phyloP scores from a whole-genome alignment of 208 protist species.

The Trypanosoma cruzi region DNA sequence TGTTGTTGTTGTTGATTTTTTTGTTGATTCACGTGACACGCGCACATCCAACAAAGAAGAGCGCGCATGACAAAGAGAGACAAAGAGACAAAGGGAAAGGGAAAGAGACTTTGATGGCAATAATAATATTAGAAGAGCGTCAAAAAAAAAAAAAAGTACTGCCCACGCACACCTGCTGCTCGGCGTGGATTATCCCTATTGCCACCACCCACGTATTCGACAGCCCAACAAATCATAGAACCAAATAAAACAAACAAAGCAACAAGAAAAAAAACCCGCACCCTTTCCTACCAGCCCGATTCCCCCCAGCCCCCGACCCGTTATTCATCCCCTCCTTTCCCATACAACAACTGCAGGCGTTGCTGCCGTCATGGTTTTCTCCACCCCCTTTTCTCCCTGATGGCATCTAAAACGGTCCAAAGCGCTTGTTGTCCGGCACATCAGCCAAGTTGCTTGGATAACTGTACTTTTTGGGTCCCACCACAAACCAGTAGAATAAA shows the following conservation, averaged over 20 bases:
- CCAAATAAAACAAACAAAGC: not conserved
- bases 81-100: not conserved
- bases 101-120: not conserved
- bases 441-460: slow-evolving; percentile 76
- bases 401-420: slow-evolving; percentile 68
- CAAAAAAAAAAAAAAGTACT: not conserved
- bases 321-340: not conserved
- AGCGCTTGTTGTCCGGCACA: slow-evolving; percentile 77
- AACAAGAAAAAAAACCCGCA: slow-evolving; percentile 6
- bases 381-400: not conserved
- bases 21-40: not conserved
- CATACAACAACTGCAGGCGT: not conserved
- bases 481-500: slow-evolving; percentile 88
- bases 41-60: not conserved
- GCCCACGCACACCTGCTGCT: not conserved
- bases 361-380: not conserved
- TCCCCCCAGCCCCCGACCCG: not conserved
- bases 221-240: not conserved
- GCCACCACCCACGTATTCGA: not conserved
- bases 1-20: no score
- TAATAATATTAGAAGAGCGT: not conserved
- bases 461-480: slow-evolving; percentile 84
- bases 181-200: not conserved
- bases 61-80: not conserved
- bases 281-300: not conserved